These are phyloP conservation scores for Lagerstroemia speciosa DNA, from an alignment of 345 rosid species.

Conservation along the genomic window DNA sequence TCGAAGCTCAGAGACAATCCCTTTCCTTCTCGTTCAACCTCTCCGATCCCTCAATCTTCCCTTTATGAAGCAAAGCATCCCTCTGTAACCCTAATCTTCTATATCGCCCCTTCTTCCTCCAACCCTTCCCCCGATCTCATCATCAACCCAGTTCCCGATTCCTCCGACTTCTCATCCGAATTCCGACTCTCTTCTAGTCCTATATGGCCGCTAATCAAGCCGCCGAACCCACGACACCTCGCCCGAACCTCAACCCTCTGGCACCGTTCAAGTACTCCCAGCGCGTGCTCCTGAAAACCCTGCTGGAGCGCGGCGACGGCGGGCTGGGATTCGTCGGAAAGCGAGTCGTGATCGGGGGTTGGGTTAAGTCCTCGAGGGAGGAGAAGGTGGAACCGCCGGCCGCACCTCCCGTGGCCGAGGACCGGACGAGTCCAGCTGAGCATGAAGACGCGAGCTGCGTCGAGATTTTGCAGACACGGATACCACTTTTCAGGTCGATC, in stretches of 20 bases:
- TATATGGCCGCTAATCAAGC: conserved; percentile 22
- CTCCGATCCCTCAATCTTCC: conserved; percentile 37
- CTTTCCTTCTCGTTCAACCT: conserved; percentile 41
- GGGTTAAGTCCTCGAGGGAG: conserved; percentile 76
- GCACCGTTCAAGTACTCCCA: conserved; percentile 42
- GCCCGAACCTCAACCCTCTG: background rate
- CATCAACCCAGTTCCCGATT: background rate
- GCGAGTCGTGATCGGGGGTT: conserved; percentile 71
- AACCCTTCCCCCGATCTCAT: background rate
- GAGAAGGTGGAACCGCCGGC: conserved; percentile 31
- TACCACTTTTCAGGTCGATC: conserved; percentile 54
- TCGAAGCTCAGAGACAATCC: conserved; percentile 41
- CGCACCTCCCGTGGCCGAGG: conserved; percentile 13
- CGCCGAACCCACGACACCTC: background rate
- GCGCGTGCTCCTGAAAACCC: conserved; percentile 46
- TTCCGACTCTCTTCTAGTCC: background rate
- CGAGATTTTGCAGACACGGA: conserved; percentile 58
- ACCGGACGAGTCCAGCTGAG: conserved; percentile 7
- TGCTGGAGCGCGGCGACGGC: conserved; percentile 37
- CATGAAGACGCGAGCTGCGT: conserved; percentile 36
- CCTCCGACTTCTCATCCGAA: background rate
- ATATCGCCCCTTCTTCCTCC: conserved; percentile 21
- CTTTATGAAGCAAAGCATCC: conserved; percentile 35
- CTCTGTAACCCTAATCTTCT: conserved; percentile 16
- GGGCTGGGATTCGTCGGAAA: conserved; percentile 35